Percentiles rank a stretch among this genome's conserved stretches.
These are phyloP conservation scores for Trichomonas vaginalis DNA, from an alignment of 208 protist genomes.

Conservation along the genomic window DNA sequence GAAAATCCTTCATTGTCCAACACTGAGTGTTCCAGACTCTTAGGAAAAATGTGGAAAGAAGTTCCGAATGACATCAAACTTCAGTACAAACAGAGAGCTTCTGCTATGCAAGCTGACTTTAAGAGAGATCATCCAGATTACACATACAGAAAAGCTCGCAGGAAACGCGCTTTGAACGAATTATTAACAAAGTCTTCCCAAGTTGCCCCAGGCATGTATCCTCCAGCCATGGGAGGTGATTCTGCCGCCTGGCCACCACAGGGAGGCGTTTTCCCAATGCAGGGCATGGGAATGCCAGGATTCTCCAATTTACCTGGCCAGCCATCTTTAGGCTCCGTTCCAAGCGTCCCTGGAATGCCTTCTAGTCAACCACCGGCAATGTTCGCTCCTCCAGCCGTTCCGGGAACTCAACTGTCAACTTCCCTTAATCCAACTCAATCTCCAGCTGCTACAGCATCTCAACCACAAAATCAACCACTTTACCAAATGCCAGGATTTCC, in stretches of 20 bases:
- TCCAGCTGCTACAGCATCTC: too few species aligned
- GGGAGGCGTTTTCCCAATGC: not conserved
- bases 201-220: not conserved
- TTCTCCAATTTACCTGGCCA: not conserved
- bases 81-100: not conserved
- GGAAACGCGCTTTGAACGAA: not conserved
- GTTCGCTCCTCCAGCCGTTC: not conserved
- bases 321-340: not conserved
- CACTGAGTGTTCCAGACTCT: not conserved
- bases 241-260: not conserved
- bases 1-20: not conserved
- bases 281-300: not conserved
- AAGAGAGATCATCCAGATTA: not conserved
- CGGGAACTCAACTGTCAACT: too few species aligned
- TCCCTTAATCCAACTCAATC: not conserved
- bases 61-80: not conserved
- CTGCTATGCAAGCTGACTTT: not conserved
- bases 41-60: slow-evolving; percentile 13
- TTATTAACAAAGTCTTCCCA: not conserved
- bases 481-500: not conserved
- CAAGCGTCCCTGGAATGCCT: not conserved
- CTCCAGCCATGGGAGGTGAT: not conserved
- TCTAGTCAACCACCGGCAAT: not conserved
- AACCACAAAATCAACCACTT: not conserved
- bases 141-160: not conserved